Evolutionary conservation across 2,329 filamentous ascomycete genomes (phyloP), one percentile per base, ranked within the genome.

Genomic region (Colletotrichum abscissum): DNA sequence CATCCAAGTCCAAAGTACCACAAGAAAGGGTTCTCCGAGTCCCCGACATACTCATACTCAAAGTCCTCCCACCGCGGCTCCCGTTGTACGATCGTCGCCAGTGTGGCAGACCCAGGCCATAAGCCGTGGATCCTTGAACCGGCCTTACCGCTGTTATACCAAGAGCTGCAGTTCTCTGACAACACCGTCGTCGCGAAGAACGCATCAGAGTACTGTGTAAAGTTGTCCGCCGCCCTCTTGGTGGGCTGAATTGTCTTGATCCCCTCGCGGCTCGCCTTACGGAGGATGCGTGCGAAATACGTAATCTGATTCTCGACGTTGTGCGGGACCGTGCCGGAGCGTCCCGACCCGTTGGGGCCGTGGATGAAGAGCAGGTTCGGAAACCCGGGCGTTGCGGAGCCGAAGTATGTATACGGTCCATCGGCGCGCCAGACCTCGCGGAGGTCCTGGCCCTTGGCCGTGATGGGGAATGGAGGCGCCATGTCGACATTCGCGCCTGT

Each of bases 1-100:
- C 88, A 90, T 0, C 92, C 93, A 77, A 92, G 92, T 0, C 93
- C 92, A 76, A 94, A 89, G 78, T 91, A 88, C 83, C 85, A 94
- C 2, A 86, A 83, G 75, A 92, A 90, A 8, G 90, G 79, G 57
- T 88, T 88, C 0, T 83, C 84, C 79, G 82, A 81, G 2, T 81
- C 79, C 0, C 80, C 79, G 0, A 87, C 77, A 62, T 88, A 86
- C 77, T 85, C 81, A 75, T 87, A 89, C 70, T 88, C 83, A 79
- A 83, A 90, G 67, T 90, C 88, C 76, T 90, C 88, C 87, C 88
- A 90, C 11, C 88, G 79, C 1, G 88, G 88, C n/a, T 88, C 83
- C 26, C 84, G 80, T 28, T 90, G 84, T 8, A 92, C 85, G 16
- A 89, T 85, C 2, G 91, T 91, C 38, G 90, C 82, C 76, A 93